Evolutionary conservation across 2,329 filamentous ascomycete genomes (phyloP), one percentile per base, ranked within the genome.

Genomic region (Trichoderma afroharzianum): DNA sequence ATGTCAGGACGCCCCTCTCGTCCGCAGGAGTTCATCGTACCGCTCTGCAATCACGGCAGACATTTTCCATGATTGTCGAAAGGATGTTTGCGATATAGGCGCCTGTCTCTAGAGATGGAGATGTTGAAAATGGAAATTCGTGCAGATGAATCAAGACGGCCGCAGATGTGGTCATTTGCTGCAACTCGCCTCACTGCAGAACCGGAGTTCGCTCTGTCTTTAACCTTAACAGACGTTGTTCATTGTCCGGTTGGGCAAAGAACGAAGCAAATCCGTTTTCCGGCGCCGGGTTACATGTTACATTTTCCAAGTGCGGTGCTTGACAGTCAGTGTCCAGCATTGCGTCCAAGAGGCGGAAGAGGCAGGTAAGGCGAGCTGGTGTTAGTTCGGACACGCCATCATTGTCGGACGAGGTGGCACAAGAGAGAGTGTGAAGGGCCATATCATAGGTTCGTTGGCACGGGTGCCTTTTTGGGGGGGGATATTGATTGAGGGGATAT

Each of bases 1-100:
- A 81, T 74, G 28, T 78, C 78, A 47, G 79, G 75, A 24, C 76
- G 74, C 18, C 79, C 76, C 32, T 74, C 66, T 50, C 74, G 68
- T 18, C 75, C 72, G 71, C 80, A 81, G 26, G 76, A 67, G 28
- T 63, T 70, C 76, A 77, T 77, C 24, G 14, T 67, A 39, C 36
- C 12, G 18, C 30, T n/a, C 24, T 21, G 55, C 12, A 32, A 50
- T 36, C n/a, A 21, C 24, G n/a, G 14, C 53, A 67, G 39, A 36
- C 53, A 66, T 66, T 18, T 63, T 63, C 33, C 32, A 39, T 47
- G 50, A 18, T 18, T 26, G 18, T 63, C 47, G 33, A 4, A 4
- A 26, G 18, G 28, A 28, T 1, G 3, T 59, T 32, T 33, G 30
- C 57, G 32, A 7, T 33, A 11, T 24, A 59, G 26, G 15, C 4